Evolutionary conservation across 768 basidiomycete species (phyloP), one percentile per base, ranked within the genome.

Genomic region (Boletus vinaceobasis): DNA sequence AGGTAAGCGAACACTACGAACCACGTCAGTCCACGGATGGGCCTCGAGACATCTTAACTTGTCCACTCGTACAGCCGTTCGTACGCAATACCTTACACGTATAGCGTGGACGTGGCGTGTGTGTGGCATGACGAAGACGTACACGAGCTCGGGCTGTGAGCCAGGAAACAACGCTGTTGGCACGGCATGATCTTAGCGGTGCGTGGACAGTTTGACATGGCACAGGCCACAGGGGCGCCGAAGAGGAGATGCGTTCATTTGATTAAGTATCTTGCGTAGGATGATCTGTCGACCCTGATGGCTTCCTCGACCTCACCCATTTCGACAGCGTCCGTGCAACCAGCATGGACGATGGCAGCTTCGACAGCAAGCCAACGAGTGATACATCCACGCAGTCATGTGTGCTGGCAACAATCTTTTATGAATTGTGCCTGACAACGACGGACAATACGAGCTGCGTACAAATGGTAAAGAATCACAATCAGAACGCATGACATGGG

Each of bases 401-500:
- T 10, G 33, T 21, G 8, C 13, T 45, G 33, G 37, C 35, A 1
- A 36, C 26, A 33, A 15, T 48, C 43, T 50, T 43, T 56, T 49
- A 39, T 32, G 42, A 57, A 50, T 27, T 32, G 53, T 40, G 38
- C 52, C 52, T 53, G 53, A 23, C 9, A 26, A 53, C 33, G 32
- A 35, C 39, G n/a, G 42, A 19, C 29, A 21, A 36, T 15, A n/a
- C n/a, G 35, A 35, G 13, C 17, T n/a, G 40, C 26, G 53, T 35
- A 45, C 46, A 43, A 36, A 7, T 0, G 29, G 36, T 17, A 26
- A 23, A 21, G n/a, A 35, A 37, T 13, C 37, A 35, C 31, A 19
- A 40, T 32, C 48, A 44, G 11, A 23, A 53, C 62, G 57, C 61
- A 63, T 51, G 49, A 44, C 60, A 66, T 67, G 61, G 19, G 56